Conservation (phyloP, 2,329 filamentous ascomycete species). For the Aspergillus clavatus region DNA sequence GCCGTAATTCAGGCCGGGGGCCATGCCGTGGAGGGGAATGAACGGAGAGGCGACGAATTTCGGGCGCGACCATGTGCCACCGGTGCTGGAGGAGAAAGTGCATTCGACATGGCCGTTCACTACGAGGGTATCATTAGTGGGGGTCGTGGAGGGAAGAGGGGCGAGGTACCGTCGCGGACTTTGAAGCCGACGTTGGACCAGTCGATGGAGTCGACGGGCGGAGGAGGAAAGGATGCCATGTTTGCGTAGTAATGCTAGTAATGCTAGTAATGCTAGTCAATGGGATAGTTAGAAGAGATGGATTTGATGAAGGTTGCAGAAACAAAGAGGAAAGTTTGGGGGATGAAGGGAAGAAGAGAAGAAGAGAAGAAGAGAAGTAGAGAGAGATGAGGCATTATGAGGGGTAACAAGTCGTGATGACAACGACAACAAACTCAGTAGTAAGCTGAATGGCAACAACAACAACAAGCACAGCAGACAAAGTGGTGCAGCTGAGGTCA, state of each 20-base stretch:
- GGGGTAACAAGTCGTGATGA: no score
- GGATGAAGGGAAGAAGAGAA: no score
- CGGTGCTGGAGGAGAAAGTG: constrained; percentile 68
- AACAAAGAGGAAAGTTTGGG: not conserved
- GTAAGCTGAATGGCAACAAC: not conserved
- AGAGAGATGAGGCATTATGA: no score
- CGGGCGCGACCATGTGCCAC: constrained; percentile 69
- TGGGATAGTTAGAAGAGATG: no score
- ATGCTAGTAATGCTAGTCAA: not conserved
- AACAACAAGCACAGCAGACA: not conserved
- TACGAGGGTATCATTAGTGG: constrained; percentile 35
- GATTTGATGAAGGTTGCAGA: not conserved
- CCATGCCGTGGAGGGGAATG: constrained; percentile 90
- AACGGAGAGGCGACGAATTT: constrained; percentile 77
- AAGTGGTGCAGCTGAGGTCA: not conserved
- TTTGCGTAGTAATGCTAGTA: constrained; percentile 5
- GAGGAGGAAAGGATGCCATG: constrained; percentile 26
- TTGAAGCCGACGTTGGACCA: constrained; percentile 92
- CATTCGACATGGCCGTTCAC: constrained; percentile 94
- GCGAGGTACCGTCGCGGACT: constrained; percentile 69
- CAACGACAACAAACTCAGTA: no score
- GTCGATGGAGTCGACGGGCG: constrained; percentile 48
- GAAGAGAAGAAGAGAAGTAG: no score
- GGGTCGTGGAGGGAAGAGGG: not conserved
- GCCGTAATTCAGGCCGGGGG: constrained; percentile 91